Evolutionary conservation across 2,329 filamentous ascomycete species (phyloP), one percentile per base, ranked within the genome.

Genomic region (Neofusicoccum laricinum): DNA sequence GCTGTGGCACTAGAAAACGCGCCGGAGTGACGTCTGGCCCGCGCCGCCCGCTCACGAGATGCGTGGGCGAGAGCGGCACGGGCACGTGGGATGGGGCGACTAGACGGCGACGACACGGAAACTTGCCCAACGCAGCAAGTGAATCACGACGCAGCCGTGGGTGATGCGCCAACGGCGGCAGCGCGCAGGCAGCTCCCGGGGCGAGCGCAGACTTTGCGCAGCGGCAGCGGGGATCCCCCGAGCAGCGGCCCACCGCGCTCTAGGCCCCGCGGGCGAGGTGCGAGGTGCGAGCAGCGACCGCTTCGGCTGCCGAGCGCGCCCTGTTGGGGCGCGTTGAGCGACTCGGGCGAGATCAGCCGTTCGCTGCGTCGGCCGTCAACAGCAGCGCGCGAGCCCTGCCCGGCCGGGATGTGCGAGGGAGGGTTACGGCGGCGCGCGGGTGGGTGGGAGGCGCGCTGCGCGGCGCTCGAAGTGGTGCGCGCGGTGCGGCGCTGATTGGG

Each of bases 141-240:
- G 55, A 30, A 59, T 46, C 55, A 36, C n/a, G 41, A 25, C 40
- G 19, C 34, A 10, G 38, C 34, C 38, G 40, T 36, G 57, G 57
- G 57, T 48, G 58, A 61, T 61, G 58, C 58, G 58, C 58, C 58
- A 61, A 45, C 58, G 36, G 58, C 58, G 58, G 58, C 58, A 43
- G 53, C 40, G 53, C 38, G 38, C 53, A 61, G 58, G 36, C 43
- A 14, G 58, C 25, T 61, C 45, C 43, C 45, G 58, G 58, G 45
- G 46, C 41, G 58, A 43, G 36, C 45, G 46, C 34, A 61, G 58
- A 40, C 43, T 61, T 15, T 46, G 32, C 45, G 12, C 58, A 12
- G 30, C n/a, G 19, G 45, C 45, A 34, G 15, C 58, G 58, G 45
- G 45, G 58, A 50, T 61, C 58, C 45, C 43, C 58, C 41, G 43